Conservation (phyloP, 305 asterid species). For the Fraxinus paxiana region DNA sequence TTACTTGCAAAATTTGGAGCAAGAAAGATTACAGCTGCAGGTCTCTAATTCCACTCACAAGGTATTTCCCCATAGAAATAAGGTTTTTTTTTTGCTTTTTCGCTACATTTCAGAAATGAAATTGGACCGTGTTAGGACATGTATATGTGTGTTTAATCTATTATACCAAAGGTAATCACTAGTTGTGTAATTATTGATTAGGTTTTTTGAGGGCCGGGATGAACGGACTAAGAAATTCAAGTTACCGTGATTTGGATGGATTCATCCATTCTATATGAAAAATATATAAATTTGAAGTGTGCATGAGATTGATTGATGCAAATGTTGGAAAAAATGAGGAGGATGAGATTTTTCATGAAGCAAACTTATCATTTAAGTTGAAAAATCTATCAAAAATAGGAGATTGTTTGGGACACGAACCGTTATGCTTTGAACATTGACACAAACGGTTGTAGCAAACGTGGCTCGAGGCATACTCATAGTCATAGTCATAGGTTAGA, state of each 20-base stretch:
- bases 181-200: too few species aligned
- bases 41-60: background rate
- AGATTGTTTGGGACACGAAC: background rate
- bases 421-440: background rate
- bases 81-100: background rate
- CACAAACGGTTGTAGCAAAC: background rate
- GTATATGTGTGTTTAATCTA: background rate
- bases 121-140: background rate
- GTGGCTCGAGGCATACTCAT: background rate
- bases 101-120: background rate
- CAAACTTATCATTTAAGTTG: background rate
- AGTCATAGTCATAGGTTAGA: background rate
- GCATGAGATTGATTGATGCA: background rate
- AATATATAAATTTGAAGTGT: background rate
- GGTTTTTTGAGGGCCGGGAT: background rate
- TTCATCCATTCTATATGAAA: background rate
- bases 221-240: too few species aligned
- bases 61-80: background rate
- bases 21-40: background rate
- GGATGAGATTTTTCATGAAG: background rate
- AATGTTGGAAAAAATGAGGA: background rate
- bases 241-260: background rate
- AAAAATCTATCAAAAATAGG: background rate
- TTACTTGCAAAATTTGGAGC: background rate
- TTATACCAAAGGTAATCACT: too few species aligned